These are phyloP conservation scores for Didymella pomorum DNA, from an alignment of 2,329 filamentous ascomycete species.

Conservation along the genomic window DNA sequence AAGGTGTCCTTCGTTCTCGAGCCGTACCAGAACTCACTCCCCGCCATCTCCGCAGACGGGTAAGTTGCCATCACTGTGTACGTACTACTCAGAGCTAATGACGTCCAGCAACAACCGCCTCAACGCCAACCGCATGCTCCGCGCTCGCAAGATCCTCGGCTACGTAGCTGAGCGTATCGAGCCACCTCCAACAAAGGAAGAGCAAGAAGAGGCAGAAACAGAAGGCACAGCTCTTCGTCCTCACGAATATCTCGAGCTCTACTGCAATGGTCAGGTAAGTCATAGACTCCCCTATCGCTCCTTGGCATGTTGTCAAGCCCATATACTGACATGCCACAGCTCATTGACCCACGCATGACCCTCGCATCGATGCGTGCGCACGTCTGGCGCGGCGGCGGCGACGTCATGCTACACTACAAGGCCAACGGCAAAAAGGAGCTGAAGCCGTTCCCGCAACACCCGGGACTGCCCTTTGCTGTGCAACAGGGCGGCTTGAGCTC, in stretches of 20 bases:
- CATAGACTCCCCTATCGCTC: constrained; percentile 23
- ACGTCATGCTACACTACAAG: constrained; percentile 90
- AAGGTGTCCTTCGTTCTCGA: constrained; percentile 96
- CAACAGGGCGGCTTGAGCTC: constrained; percentile 20
- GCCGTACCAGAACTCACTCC: constrained; percentile 78
- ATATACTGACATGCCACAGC: constrained; percentile 40
- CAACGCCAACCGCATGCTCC: constrained; percentile 95
- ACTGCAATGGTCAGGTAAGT: constrained; percentile 88
- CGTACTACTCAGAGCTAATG: background rate
- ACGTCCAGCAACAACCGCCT: constrained; percentile 76
- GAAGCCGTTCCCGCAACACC: constrained; percentile 35
- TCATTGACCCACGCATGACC: constrained; percentile 83
- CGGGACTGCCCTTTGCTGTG: constrained; percentile 20
- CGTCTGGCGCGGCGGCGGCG: constrained; percentile 93
- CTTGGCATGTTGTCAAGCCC: too few species aligned
- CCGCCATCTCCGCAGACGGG: constrained; percentile 77
- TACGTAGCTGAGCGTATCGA: constrained; percentile 96
- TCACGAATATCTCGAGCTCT: constrained; percentile 93
- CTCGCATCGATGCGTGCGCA: constrained; percentile 92
- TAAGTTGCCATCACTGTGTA: constrained; percentile 48
- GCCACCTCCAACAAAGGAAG: constrained; percentile 65
- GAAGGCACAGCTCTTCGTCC: constrained; percentile 64
- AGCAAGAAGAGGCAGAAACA: constrained; percentile 55
- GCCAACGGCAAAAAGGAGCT: constrained; percentile 82
- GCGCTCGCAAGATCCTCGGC: constrained; percentile 90